These are phyloP conservation scores for Xylaria sp. DNA, from an alignment of 2,329 filamentous ascomycete genomes.

Conservation along the genomic window DNA sequence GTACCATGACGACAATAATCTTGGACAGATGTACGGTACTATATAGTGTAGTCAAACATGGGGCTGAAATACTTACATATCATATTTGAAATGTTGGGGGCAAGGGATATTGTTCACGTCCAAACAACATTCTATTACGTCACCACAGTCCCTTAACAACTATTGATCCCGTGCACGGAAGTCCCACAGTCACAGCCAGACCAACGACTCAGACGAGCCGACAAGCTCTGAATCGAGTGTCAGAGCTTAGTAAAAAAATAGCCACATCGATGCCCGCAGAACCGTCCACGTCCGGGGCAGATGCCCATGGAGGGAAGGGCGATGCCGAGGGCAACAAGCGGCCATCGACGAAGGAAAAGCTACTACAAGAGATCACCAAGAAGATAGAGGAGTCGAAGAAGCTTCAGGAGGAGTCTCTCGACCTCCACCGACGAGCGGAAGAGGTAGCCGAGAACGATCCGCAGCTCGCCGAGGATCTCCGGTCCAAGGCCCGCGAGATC, in stretches of 20 bases:
- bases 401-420: constrained; percentile 45
- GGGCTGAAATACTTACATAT: background rate
- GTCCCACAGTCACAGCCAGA: background rate
- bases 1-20: constrained; percentile 20
- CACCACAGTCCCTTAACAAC: constrained; percentile 5
- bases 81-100: constrained; percentile 5
- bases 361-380: constrained; percentile 47
- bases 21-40: too few relatives aligned
- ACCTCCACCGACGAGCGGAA: constrained; percentile 45
- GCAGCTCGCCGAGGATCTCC: constrained; percentile 45
- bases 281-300: constrained; percentile 1
- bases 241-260: background rate
- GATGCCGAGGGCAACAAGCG: constrained; percentile 34
- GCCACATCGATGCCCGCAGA: constrained; percentile 20
- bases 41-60: background rate
- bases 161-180: background rate
- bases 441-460: constrained; percentile 41
- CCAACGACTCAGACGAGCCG: background rate
- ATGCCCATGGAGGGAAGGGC: constrained; percentile 20
- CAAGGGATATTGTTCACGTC: background rate
- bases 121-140: constrained; percentile 10
- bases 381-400: constrained; percentile 47
- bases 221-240: background rate
- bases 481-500: constrained; percentile 44
- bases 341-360: constrained; percentile 47